A percentile compares a stretch with the other conserved stretches of the same genome.
Conservation (phyloP, 208 protist species). For the Naegleria gruberi region DNA sequence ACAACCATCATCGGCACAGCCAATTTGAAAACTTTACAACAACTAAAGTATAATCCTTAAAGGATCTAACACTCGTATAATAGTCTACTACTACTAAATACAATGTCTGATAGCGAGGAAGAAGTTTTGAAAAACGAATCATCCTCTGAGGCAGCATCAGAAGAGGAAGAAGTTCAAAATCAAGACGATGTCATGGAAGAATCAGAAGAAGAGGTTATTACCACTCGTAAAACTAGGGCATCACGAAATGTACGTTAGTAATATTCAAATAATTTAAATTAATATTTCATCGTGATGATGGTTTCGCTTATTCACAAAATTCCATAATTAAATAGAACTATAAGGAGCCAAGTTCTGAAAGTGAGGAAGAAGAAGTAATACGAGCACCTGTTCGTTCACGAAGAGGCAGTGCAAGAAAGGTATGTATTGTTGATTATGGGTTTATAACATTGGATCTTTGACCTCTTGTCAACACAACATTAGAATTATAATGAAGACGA, state of each 20-base stretch:
- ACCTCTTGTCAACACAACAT: background rate
- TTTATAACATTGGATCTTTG: background rate
- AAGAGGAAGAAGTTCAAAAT: background rate
- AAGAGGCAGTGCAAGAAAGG: background rate
- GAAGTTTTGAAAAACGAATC: background rate
- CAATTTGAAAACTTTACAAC: too few species aligned
- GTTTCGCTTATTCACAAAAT: background rate
- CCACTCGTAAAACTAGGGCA: background rate
- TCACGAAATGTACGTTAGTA: background rate
- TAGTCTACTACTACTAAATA: too few species aligned
- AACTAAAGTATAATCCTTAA: too few species aligned
- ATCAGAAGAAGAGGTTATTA: background rate
- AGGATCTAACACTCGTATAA: too few species aligned
- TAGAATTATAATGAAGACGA: conserved; percentile 3
- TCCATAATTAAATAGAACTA: background rate
- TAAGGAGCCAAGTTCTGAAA: background rate
- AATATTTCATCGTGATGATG: background rate
- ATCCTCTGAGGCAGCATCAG: background rate
- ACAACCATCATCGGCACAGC: too few species aligned
- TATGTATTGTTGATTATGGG: background rate
- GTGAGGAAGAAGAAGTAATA: background rate
- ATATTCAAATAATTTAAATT: background rate
- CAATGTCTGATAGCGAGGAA: background rate
- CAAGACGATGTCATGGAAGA: background rate
- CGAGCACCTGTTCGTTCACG: background rate